Percentiles rank a stretch among this genome's conserved stretches.
phyloP scores from a whole-genome alignment of 1,284 basidiomycete species.

The Irpex sp. region DNA sequence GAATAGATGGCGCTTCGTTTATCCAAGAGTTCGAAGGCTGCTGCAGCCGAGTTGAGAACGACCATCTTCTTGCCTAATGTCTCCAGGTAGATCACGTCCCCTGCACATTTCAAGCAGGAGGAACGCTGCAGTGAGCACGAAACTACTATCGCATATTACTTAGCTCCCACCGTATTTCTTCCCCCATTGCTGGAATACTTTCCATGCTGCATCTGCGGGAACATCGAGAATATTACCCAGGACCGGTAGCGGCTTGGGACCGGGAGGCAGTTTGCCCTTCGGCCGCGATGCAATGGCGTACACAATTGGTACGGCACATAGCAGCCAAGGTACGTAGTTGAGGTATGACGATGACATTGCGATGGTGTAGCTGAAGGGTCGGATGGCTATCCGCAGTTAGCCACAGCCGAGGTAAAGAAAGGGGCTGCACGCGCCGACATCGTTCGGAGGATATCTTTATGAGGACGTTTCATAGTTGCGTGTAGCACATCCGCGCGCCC shows the following conservation, averaged over 20 bases:
- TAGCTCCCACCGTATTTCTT: slow-evolving; percentile 13
- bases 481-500: no score
- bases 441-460: no score
- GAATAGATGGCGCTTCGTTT: slow-evolving; percentile 13
- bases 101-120: background rate
- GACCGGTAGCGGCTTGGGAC: slow-evolving; percentile 20
- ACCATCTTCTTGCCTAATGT: slow-evolving; percentile 7
- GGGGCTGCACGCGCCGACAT: no score
- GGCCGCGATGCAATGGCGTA: background rate
- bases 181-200: slow-evolving; percentile 16
- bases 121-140: background rate
- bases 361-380: background rate
- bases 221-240: slow-evolving; percentile 22
- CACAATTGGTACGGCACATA: background rate
- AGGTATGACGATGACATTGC: background rate
- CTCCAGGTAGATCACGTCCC: background rate
- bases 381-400: no score
- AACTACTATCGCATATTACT: background rate
- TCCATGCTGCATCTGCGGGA: slow-evolving; percentile 16
- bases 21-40: slow-evolving; percentile 15
- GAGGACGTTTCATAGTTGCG: no score
- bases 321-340: background rate
- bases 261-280: slow-evolving; percentile 13
- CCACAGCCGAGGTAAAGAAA: no score
- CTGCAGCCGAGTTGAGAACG: slow-evolving; percentile 12